Conservation (phyloP, 2,329 filamentous ascomycete genomes). For the Monosporascus sp. region DNA sequence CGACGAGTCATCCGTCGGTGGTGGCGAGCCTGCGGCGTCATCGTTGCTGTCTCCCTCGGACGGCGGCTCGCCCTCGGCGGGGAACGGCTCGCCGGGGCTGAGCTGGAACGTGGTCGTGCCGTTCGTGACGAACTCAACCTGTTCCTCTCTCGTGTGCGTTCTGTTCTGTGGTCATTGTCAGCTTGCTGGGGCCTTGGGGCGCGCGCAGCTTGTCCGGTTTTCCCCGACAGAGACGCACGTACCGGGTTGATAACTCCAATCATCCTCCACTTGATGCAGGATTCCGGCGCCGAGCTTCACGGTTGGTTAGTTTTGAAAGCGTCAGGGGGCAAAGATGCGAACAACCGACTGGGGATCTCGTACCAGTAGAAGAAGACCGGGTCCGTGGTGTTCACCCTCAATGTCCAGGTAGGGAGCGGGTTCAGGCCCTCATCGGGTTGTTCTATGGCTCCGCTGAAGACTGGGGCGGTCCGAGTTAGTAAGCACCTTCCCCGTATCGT, state of each 20-base stretch:
- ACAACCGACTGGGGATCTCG: neutral
- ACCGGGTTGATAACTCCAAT: constrained; percentile 70
- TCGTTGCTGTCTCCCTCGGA: constrained; percentile 12
- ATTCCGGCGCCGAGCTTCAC: constrained; percentile 49
- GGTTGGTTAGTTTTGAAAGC: neutral
- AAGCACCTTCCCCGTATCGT: too few species aligned
- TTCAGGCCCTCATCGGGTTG: neutral
- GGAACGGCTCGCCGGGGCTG: constrained; percentile 50
- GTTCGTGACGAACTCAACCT: constrained; percentile 40
- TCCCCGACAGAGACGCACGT: constrained; percentile 14
- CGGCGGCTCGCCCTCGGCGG: constrained; percentile 31
- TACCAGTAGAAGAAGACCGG: constrained; percentile 65
- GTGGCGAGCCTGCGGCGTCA: constrained; percentile 8
- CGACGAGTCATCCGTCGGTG: constrained; percentile 13
- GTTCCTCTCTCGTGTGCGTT: constrained; percentile 41
- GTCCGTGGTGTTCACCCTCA: constrained; percentile 16
- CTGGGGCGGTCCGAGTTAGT: neutral
- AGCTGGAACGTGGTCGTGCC: constrained; percentile 42
- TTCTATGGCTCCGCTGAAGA: constrained; percentile 41
- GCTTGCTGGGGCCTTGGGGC: neutral
- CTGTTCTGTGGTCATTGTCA: constrained; percentile 29
- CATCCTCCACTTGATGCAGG: constrained; percentile 63
- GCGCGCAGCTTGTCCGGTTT: neutral
- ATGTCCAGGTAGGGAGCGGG: constrained; percentile 30
- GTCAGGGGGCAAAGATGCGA: neutral